Evolutionary conservation across 2,329 filamentous ascomycete genomes (phyloP), one percentile per base, ranked within the genome.

Genomic region (Tolypocladium capitatum): DNA sequence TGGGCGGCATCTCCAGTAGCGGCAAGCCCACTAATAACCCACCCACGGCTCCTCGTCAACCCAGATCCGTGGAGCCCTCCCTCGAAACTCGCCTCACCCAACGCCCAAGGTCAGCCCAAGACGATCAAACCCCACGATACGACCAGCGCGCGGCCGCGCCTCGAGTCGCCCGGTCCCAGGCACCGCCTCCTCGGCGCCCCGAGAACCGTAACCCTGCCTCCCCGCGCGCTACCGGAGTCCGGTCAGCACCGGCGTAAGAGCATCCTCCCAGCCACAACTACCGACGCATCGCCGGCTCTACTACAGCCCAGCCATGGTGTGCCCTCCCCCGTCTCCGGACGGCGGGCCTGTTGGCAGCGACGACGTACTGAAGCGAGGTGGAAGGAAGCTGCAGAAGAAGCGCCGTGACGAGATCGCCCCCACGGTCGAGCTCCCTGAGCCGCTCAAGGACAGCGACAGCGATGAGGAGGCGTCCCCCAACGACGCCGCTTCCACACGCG

Each of bases 401-500:
- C 65, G 65, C 38, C 66, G 60, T 32, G 65, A 65, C 52, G 65
- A 67, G 32, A 57, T 61, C 16, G 61, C 58, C 10, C 53, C 67
- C 2, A 67, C 66, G 13, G 49, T 60, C 40, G 69, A 76, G 49
- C 68, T 80, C 6, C 76, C 76, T 13, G 75, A 78, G 24, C 71
- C 69, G 18, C 62, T 80, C 34, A 71, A 68, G 58, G 68, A 72
- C 40, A 70, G 66, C 52, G 74, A 72, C 48, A 68, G 75, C 49
- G 67, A 67, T n/a, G 66, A 62, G 31, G 73, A 75, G 42, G 71
- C 77, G 55, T 49, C 51, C 7, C 52, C 49, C 27, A 49, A 48
- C 34, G 71, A 75, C 34, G 65, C 72, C 40, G 54, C 65, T 5
- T 64, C 70, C 2, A 62, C 58, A 9, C 68, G 71, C 48, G 68